Base-by-base conservation (phyloP, 2,329 filamentous ascomycete genomes). In the Fonsecaea multimorphosa region DNA sequence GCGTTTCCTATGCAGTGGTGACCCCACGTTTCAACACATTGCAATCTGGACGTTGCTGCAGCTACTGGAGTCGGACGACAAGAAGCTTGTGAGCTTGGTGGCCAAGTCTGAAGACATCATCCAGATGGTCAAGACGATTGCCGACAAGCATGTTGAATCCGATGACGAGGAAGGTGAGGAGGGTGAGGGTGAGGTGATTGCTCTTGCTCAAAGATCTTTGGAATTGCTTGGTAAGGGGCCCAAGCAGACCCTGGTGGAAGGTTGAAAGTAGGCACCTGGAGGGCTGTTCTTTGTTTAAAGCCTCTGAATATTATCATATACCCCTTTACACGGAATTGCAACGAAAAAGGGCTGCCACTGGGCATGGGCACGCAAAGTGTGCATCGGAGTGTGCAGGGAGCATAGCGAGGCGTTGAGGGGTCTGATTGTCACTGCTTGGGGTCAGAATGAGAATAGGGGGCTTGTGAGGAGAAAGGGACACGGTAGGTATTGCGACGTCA, bases 1-100 rank as follows among this genome's bases (percentile, higher is more conserved):
- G 73, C 89, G 94, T 61, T 99, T 99, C 83, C 85, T 99, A 19
- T 91, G 91, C 52, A 97, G 93, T 70, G 94, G 93, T 46, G 95
- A 99, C 76, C 89, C 95, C 0, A 99, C 95, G 0, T 99, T 99
- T 84, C 95, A 99, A 79, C 95, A 99, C 77, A 99, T 99, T 75
- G 95, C 95, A 58, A 97, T 98, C 69, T 99, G 95, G 95, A 99
- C 95, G 1, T 81, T 99, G 55, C 86, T 99, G 2, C 95, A 99
- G 76, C 86, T 99, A 3, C 89, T 99, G 58, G 95, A 99, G 79
- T 97, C 94, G 0, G 93, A 96, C 76, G 94, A 99, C 76, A 89
- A 91, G 79, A 90, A 88, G 62, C 84, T 99, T n/a, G 90, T 97
- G 69, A 89, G 89, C 57, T 87, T 92, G 56, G 97, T 99, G 72